Percentiles rank a stretch among this genome's conserved stretches.
These are phyloP conservation scores for Lipomyces japonicus DNA, from an alignment of 805 yeast genomes.

Conservation along the genomic window DNA sequence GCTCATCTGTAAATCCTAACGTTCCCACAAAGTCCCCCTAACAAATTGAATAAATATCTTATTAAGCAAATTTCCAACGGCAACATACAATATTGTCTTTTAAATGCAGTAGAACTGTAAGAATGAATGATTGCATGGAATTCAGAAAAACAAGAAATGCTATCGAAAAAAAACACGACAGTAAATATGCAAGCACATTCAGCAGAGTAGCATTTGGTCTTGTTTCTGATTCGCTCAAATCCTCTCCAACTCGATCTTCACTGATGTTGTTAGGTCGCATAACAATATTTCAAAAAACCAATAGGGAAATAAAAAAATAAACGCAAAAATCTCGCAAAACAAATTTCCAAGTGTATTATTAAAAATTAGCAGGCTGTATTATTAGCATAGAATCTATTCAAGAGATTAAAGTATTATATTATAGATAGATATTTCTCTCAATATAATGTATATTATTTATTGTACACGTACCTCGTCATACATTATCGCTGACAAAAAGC, in stretches of 20 bases:
- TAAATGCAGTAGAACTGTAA: constrained; percentile 40
- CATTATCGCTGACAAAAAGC: too few relatives aligned
- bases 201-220: constrained; percentile 8
- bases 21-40: constrained; percentile 48
- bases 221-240: neutral
- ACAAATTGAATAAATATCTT: constrained; percentile 3
- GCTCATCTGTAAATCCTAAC: constrained; percentile 57
- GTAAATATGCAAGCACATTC: constrained; percentile 35
- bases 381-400: too few relatives aligned
- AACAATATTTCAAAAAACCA: too few relatives aligned
- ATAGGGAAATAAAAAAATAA: too few relatives aligned
- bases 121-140: constrained; percentile 46
- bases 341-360: too few relatives aligned
- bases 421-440: too few relatives aligned
- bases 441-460: too few relatives aligned
- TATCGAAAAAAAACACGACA: constrained; percentile 42
- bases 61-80: neutral
- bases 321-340: too few relatives aligned
- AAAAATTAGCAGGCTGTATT: too few relatives aligned
- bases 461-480: too few relatives aligned
- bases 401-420: too few relatives aligned
- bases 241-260: neutral
- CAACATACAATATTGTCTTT: constrained; percentile 31
- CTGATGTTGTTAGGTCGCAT: too few relatives aligned
- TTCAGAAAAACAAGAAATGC: constrained; percentile 45